phyloP scores from a whole-genome alignment of 257 asterid species.

The Perilla frutescens region DNA sequence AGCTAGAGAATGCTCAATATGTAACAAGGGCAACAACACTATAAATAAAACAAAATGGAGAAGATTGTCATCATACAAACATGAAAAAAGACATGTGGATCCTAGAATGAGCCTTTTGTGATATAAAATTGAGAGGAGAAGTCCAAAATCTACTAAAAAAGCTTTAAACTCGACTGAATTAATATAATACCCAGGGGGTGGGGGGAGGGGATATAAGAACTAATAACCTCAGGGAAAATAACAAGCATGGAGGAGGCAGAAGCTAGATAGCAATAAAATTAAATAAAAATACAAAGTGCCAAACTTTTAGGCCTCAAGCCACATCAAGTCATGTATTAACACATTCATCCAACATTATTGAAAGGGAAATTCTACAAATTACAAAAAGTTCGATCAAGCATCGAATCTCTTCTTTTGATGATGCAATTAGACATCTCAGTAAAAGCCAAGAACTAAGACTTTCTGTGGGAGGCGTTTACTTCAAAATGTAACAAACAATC shows the following conservation, averaged over 20 bases:
- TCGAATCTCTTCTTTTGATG: background rate
- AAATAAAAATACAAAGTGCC: background rate
- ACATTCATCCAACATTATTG: background rate
- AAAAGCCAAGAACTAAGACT: background rate
- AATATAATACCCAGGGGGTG: background rate
- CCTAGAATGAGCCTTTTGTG: background rate
- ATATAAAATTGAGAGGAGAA: background rate
- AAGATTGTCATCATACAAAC: background rate
- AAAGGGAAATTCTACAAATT: background rate
- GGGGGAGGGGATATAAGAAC: background rate
- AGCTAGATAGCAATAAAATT: background rate
- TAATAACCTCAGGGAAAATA: background rate
- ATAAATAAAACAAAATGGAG: background rate
- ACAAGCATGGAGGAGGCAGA: background rate
- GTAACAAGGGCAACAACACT: background rate
- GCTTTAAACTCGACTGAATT: background rate
- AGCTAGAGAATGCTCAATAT: background rate
- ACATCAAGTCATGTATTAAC: background rate
- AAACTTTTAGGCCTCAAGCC: background rate
- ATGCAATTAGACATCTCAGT: background rate
- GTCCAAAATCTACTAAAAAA: background rate
- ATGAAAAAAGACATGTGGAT: background rate
- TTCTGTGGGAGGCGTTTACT: no score
- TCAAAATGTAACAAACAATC: no score
- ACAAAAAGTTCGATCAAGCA: background rate